Evolutionary conservation across 768 basidiomycete genomes (phyloP).

Genomic region (Panus rudis): DNA sequence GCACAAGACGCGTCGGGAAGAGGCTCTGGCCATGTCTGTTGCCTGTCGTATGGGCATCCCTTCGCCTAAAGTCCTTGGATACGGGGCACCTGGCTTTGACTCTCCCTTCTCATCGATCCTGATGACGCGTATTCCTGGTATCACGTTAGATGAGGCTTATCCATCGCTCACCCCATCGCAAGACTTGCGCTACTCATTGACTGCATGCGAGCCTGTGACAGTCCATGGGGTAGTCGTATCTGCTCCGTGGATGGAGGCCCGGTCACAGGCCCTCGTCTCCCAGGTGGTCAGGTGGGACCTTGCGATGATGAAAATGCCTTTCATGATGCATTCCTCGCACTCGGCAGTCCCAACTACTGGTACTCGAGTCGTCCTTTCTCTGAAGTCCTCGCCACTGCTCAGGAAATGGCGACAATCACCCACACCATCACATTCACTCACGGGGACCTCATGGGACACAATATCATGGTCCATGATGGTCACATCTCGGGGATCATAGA

Average conservation of each 20-base stretch:
- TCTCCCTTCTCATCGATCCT: neutral
- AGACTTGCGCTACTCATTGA: too few species aligned
- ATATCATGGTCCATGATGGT: slow-evolving; percentile 5
- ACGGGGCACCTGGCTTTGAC: neutral
- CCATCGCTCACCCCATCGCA: too few species aligned
- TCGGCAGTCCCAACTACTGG: too few species aligned
- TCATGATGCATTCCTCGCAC: too few species aligned
- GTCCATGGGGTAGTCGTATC: too few species aligned
- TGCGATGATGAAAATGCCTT: too few species aligned
- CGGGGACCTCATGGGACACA: slow-evolving; percentile 4
- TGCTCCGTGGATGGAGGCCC: too few species aligned
- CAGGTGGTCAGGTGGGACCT: too few species aligned
- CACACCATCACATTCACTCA: slow-evolving; percentile 4
- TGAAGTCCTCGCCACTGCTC: neutral
- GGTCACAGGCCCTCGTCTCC: too few species aligned
- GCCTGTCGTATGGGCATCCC: neutral
- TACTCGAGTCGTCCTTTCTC: too few species aligned
- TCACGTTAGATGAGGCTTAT: too few species aligned
- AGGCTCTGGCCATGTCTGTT: neutral
- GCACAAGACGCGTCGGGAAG: neutral
- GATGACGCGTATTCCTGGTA: slow-evolving; percentile 3
- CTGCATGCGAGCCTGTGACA: too few species aligned
- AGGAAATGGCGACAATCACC: neutral
- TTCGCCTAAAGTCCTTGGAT: neutral
- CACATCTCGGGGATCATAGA: slow-evolving; percentile 6